Evolutionary conservation across 2,329 filamentous ascomycete genomes (phyloP).

Genomic region (Colletotrichum euphorbiae): DNA sequence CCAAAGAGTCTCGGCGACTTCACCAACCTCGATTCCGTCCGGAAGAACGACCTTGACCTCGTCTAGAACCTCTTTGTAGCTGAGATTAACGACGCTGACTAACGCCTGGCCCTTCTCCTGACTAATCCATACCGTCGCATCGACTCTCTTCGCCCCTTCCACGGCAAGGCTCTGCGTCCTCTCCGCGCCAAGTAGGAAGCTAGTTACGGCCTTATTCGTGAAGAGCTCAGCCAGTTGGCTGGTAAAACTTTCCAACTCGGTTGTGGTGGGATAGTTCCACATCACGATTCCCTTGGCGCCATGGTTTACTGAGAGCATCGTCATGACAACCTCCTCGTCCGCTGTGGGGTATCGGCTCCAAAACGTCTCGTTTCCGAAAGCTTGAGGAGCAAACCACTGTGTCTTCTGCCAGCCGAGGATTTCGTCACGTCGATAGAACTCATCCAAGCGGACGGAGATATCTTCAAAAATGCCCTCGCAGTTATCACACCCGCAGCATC

Average conservation of each 20-base stretch:
- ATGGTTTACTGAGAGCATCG: constrained; percentile 57
- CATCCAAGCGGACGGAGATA: constrained; percentile 57
- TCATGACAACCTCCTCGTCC: constrained; percentile 59
- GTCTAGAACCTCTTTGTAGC: neutral
- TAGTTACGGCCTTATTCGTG: constrained; percentile 49
- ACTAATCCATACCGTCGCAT: constrained; percentile 30
- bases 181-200: constrained; percentile 45
- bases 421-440: constrained; percentile 51
- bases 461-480: constrained; percentile 66
- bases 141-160: constrained; percentile 26
- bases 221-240: constrained; percentile 54
- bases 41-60: constrained; percentile 24
- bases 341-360: constrained; percentile 59
- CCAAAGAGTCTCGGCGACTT: constrained; percentile 19
- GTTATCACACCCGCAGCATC: constrained; percentile 73
- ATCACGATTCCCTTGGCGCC: constrained; percentile 57
- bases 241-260: constrained; percentile 51
- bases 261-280: constrained; percentile 59
- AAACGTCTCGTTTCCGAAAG: constrained; percentile 60
- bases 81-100: constrained; percentile 29
- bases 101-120: neutral
- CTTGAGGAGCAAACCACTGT: constrained; percentile 59
- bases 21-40: neutral
- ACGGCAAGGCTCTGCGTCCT: constrained; percentile 24
- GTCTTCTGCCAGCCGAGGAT: constrained; percentile 59